phyloP scores from a whole-genome alignment of 2,329 filamentous ascomycete genomes.

The Coleophoma eucalyptorum region DNA sequence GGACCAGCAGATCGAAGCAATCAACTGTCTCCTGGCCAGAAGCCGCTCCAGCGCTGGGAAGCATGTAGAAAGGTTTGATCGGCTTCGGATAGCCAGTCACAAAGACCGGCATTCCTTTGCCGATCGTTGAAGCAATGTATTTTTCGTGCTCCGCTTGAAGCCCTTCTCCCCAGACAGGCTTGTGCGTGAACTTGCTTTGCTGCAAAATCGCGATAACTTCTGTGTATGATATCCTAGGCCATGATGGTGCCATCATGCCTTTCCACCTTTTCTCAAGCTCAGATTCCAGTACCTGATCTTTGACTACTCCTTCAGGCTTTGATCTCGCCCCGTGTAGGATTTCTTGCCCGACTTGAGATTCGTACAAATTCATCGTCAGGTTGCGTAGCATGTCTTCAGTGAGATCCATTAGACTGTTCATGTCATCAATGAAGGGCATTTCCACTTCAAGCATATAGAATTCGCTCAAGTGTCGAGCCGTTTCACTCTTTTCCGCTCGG shows the following conservation, averaged over 20 bases:
- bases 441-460: conserved; percentile 99
- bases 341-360: conserved; percentile 49
- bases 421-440: conserved; percentile 69
- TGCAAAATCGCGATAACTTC: conserved; percentile 70
- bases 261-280: conserved; percentile 68
- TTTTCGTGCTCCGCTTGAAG: conserved; percentile 92
- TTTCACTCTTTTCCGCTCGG: conserved; percentile 89
- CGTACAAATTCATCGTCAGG: conserved; percentile 37
- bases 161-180: conserved; percentile 67
- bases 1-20: conserved; percentile 70
- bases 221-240: conserved; percentile 81
- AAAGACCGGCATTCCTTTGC: conserved; percentile 66
- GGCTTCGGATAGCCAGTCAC: conserved; percentile 87
- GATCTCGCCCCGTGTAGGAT: conserved; percentile 42
- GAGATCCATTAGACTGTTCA: conserved; percentile 72
- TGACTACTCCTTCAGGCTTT: conserved; percentile 23
- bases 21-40: conserved; percentile 47
- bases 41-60: conserved; percentile 38
- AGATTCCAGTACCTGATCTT: conserved; percentile 32
- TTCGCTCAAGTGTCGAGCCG: conserved; percentile 88
- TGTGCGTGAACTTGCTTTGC: conserved; percentile 61
- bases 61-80: conserved; percentile 93
- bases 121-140: conserved; percentile 68
- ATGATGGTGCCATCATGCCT: conserved; percentile 54
- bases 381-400: conserved; percentile 73